Percentiles rank a stretch among this genome's conserved stretches.
Evolutionary conservation across 257 asterid species (phyloP).

Genomic region (Capsicum rhomboideum): DNA sequence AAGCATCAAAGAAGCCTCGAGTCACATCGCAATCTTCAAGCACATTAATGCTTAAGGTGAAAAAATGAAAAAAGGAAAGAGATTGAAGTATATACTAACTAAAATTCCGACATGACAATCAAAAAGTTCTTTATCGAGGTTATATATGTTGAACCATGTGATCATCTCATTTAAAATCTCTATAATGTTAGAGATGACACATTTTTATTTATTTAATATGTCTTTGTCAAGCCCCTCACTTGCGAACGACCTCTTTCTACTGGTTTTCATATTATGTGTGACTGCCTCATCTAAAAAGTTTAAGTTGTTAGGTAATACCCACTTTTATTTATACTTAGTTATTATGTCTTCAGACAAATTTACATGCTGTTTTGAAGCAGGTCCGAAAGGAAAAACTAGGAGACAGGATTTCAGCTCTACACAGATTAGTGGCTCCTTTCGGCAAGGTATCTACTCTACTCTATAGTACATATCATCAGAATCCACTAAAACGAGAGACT

Average conservation of each 20-base stretch:
- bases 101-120: background rate
- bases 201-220: background rate
- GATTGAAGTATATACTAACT: background rate
- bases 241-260: too few relatives aligned
- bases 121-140: background rate
- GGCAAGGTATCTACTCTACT: slow-evolving; percentile 21
- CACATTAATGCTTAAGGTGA: slow-evolving; percentile 17
- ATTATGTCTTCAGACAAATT: background rate
- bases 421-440: slow-evolving; percentile 35
- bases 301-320: background rate
- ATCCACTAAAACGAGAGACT: slow-evolving; percentile 4
- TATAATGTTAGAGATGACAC: too few relatives aligned
- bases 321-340: background rate
- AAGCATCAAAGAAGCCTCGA: slow-evolving; percentile 20
- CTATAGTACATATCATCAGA: background rate
- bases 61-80: background rate
- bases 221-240: too few relatives aligned
- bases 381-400: slow-evolving; percentile 28
- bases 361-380: background rate
- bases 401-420: slow-evolving; percentile 35
- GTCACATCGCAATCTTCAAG: slow-evolving; percentile 9
- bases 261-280: too few relatives aligned
- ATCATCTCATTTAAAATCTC: background rate
- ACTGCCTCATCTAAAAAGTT: background rate
- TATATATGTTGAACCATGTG: background rate